Conservation (phyloP, 2,329 filamentous ascomycete species). For the Claviceps africana region DNA sequence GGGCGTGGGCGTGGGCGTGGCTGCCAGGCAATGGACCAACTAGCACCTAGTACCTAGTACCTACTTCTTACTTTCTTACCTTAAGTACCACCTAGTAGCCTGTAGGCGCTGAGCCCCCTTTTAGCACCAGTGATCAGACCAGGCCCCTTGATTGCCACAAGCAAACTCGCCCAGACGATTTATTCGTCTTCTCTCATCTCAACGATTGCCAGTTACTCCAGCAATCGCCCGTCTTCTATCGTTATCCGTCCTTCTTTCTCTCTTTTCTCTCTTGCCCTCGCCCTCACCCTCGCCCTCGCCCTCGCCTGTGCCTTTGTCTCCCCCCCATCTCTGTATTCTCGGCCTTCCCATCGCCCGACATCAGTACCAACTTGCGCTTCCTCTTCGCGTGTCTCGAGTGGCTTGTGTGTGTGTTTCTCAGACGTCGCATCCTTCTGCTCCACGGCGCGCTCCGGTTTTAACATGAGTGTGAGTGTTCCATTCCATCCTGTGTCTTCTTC, state of each 20-base stretch:
- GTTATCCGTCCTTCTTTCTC: neutral
- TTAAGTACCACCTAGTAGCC: no score
- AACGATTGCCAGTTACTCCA: neutral
- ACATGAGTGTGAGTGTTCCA: conserved; percentile 17
- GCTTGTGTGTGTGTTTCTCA: neutral
- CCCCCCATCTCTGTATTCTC: neutral
- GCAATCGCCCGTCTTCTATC: neutral
- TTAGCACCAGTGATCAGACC: neutral
- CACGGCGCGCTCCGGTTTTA: conserved; percentile 7
- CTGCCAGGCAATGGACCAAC: neutral
- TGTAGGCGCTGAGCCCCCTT: conserved; percentile 1
- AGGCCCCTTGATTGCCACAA: neutral
- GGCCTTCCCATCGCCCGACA: neutral
- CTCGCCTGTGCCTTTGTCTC: neutral
- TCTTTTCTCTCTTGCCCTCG: no score
- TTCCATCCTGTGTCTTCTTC: conserved; percentile 10
- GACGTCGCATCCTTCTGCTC: neutral
- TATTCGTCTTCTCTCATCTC: conserved; percentile 3
- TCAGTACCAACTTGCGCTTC: neutral
- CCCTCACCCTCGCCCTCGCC: no score
- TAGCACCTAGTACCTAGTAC: no score
- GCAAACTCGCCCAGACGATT: neutral
- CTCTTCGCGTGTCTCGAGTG: neutral
- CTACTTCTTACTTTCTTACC: no score
- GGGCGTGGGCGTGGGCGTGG: neutral